A percentile compares a stretch with the other conserved stretches of the same genome.
Conservation (phyloP, 768 basidiomycete genomes). For the Boletus reticulatus region DNA sequence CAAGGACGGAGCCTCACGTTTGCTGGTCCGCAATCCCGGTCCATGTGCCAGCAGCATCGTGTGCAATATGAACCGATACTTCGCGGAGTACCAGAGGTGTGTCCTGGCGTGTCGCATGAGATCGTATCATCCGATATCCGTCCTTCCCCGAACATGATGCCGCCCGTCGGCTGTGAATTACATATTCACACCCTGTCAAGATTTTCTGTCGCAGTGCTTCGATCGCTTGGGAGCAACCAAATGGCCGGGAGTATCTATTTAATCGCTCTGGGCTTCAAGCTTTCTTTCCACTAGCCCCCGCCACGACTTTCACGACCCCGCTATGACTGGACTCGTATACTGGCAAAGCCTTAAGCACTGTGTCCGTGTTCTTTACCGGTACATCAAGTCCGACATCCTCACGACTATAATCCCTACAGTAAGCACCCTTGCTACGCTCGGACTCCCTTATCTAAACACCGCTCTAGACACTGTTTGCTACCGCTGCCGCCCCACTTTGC, state of each 20-base stretch:
- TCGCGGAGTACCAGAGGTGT: slow-evolving; percentile 1
- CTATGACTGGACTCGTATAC: slow-evolving; percentile 17
- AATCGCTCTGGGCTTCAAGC: slow-evolving; percentile 6
- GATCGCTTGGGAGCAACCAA: slow-evolving; percentile 3
- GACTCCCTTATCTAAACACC: not conserved
- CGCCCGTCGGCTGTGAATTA: slow-evolving; percentile 7
- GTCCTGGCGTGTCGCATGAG: not conserved
- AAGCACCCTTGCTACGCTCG: not conserved
- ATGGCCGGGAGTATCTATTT: slow-evolving; percentile 15
- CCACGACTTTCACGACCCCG: slow-evolving; percentile 19
- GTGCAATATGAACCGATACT: not conserved
- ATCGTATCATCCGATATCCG: not conserved
- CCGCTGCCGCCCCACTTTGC: slow-evolving; percentile 32
- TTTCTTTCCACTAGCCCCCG: not conserved
- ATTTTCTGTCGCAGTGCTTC: slow-evolving; percentile 1
- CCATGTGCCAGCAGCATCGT: not conserved
- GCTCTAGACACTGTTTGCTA: slow-evolving; percentile 34
- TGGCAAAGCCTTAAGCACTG: slow-evolving; percentile 10
- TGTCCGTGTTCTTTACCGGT: slow-evolving; percentile 21
- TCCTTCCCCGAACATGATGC: slow-evolving; percentile 1
- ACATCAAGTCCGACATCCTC: slow-evolving; percentile 24
- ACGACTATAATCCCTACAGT: slow-evolving; percentile 31
- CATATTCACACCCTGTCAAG: slow-evolving; percentile 12
- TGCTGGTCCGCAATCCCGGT: not conserved
- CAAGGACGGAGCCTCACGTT: not conserved